These are phyloP conservation scores for Cladophialophora exuberans DNA, from an alignment of 2,329 filamentous ascomycete species.

Conservation along the genomic window DNA sequence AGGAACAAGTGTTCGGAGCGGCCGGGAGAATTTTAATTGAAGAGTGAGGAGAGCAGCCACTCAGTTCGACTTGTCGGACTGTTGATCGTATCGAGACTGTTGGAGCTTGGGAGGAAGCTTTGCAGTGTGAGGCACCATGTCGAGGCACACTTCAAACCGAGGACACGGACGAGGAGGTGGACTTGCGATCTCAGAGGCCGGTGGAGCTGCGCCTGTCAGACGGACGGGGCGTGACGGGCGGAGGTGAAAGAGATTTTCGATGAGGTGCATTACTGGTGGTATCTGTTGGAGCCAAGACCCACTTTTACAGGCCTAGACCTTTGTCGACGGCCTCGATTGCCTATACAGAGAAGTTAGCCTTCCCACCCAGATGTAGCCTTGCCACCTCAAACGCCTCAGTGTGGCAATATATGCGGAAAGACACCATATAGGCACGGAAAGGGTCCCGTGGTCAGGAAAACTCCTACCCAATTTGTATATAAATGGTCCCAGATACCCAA, in stretches of 20 bases:
- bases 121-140: conserved; percentile 79
- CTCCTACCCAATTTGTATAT: not conserved
- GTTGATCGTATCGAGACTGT: conserved; percentile 69
- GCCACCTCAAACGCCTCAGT: not conserved
- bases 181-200: conserved; percentile 87
- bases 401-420: not conserved
- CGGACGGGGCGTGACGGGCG: conserved; percentile 83
- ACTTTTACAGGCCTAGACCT: not conserved
- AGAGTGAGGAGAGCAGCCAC: conserved; percentile 77
- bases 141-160: conserved; percentile 90
- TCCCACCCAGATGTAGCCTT: not conserved
- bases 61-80: conserved; percentile 69
- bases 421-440: not conserved
- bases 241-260: conserved; percentile 81
- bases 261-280: conserved; percentile 32
- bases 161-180: conserved; percentile 91
- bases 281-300: conserved; percentile 13
- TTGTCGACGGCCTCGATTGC: not conserved
- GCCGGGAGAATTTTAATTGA: conserved; percentile 95
- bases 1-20: conserved; percentile 74
- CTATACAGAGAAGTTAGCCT: not conserved
- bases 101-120: conserved; percentile 92
- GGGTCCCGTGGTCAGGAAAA: not conserved
- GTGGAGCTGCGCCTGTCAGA: conserved; percentile 80
- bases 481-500: not conserved